phyloP scores from a whole-genome alignment of 2,329 filamentous ascomycete genomes.

The Diaporthe velutina region DNA sequence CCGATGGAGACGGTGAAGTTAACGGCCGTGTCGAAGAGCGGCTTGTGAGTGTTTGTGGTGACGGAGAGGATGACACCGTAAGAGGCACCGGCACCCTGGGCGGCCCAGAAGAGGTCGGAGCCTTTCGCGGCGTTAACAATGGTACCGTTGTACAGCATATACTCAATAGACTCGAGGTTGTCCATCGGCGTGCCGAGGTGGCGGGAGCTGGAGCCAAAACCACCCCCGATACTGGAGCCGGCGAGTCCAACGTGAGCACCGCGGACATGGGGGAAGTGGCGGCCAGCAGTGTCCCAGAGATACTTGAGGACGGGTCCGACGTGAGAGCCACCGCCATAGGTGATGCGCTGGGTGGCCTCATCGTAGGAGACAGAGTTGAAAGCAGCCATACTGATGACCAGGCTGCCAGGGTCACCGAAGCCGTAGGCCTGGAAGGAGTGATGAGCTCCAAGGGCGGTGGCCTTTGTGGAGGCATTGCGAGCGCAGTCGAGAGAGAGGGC shows the following conservation, averaged over 20 bases:
- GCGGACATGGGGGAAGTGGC: slow-evolving; percentile 16
- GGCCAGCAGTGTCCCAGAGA: slow-evolving; percentile 1
- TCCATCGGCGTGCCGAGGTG: slow-evolving; percentile 18
- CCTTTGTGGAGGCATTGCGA: slow-evolving; percentile 9
- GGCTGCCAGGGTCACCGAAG: slow-evolving; percentile 6
- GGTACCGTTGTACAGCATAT: slow-evolving; percentile 17
- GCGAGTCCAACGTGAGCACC: slow-evolving; percentile 12
- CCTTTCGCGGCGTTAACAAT: slow-evolving; percentile 17
- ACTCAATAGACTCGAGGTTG: slow-evolving; percentile 14
- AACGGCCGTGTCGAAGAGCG: background rate
- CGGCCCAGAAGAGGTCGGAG: slow-evolving; percentile 14
- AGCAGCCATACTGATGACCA: slow-evolving; percentile 23
- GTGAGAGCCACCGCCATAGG: slow-evolving; percentile 7
- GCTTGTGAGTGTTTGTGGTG: slow-evolving; percentile 15
- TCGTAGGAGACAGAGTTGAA: slow-evolving; percentile 16
- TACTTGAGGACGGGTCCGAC: slow-evolving; percentile 4
- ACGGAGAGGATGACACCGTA: slow-evolving; percentile 16
- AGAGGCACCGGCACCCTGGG: slow-evolving; percentile 6
- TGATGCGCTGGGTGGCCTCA: background rate
- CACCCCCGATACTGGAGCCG: slow-evolving; percentile 13
- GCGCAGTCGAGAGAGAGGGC: slow-evolving; percentile 12
- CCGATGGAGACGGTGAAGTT: slow-evolving; percentile 17
- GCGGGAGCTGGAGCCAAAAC: slow-evolving; percentile 4
- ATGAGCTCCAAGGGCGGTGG: slow-evolving; percentile 8
- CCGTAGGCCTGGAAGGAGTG: slow-evolving; percentile 22